Evolutionary conservation across 192 early-diverging fungal genomes (phyloP), one percentile per base, ranked within the genome.

Genomic region (Linnemannia exigua): DNA sequence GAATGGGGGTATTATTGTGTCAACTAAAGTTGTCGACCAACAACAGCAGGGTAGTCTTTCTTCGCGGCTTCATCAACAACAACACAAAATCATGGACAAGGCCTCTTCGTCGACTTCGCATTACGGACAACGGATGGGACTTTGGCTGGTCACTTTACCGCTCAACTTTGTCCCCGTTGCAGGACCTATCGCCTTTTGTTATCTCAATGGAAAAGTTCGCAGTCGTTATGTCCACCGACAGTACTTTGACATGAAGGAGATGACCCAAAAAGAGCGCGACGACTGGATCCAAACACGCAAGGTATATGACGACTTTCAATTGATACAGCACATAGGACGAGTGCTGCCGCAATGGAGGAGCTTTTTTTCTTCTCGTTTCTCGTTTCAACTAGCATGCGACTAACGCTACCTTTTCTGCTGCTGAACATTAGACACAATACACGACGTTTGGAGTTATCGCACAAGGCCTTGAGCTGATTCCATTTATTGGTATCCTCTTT

Each of bases 231-330:
- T 83, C 14, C 90, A 90, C 36, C 67, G 76, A 44, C 80, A 81
- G 11, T 90, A 90, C 73, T 90, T 89, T 81, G 84, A 90, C 52
- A 75, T 89, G 72, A 84, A 89, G 77, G 69, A 81, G 3, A 87
- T 87, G 88, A 82, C 74, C 0, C 28, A 58, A 9, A 70, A 79
- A 47, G 82, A 89, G 68, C 82, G 90, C 16, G 80, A 89, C 11
- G 72, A 80, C 20, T 84, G 87, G 52, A 76, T 90, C 69, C 63
- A 82, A 38, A 44, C 72, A 6, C 51, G 79, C 58, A 80, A 80
- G 84, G 82, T 85, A 36, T 9, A 75, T 16, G 22, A 2, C 46
- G 2, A 1, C 19, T 41, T 14, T n/a, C 7, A 33, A 9, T 15
- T 8, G 16, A 3, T 73, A 12, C 14, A 54, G 17, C 31, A 22